Conservation (phyloP, 2,329 filamentous ascomycete species). For the Claviceps capensis region DNA sequence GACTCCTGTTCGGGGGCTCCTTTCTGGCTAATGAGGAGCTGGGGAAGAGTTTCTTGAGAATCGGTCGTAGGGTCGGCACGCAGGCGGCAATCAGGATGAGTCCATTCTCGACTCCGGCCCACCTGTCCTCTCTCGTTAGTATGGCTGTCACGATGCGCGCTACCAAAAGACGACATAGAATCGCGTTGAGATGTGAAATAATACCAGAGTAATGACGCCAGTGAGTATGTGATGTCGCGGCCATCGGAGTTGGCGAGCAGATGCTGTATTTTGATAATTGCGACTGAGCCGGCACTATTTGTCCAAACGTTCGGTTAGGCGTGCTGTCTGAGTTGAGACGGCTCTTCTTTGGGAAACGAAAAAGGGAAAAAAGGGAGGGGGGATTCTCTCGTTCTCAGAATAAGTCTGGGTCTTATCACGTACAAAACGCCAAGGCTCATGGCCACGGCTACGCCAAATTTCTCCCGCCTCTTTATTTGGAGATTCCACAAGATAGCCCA, state of each 20-base stretch:
- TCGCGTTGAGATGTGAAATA: neutral
- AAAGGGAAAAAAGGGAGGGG: too few species aligned
- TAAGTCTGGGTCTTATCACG: neutral
- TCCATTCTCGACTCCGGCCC: constrained; percentile 6
- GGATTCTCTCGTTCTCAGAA: neutral
- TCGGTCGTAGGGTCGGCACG: constrained; percentile 4
- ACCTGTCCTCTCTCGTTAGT: neutral
- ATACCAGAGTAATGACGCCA: constrained; percentile 4
- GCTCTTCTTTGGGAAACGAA: too few species aligned
- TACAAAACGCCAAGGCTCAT: constrained; percentile 7
- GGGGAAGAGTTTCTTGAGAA: constrained; percentile 3
- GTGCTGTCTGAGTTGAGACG: neutral
- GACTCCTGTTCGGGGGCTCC: neutral
- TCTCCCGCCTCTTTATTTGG: constrained; percentile 5
- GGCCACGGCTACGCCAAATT: constrained; percentile 6
- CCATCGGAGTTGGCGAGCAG: constrained; percentile 4
- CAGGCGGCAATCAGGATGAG: constrained; percentile 5
- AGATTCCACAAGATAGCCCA: constrained; percentile 6
- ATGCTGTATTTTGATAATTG: constrained; percentile 5
- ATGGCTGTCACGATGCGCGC: neutral
- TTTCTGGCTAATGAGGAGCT: neutral
- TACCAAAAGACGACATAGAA: too few species aligned
- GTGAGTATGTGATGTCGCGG: constrained; percentile 5
- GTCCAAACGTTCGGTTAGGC: neutral
- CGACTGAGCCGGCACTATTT: constrained; percentile 4